These are phyloP conservation scores for Avena eriantha DNA, from an alignment of 176 grass and related monocot genomes.

Conservation along the genomic window DNA sequence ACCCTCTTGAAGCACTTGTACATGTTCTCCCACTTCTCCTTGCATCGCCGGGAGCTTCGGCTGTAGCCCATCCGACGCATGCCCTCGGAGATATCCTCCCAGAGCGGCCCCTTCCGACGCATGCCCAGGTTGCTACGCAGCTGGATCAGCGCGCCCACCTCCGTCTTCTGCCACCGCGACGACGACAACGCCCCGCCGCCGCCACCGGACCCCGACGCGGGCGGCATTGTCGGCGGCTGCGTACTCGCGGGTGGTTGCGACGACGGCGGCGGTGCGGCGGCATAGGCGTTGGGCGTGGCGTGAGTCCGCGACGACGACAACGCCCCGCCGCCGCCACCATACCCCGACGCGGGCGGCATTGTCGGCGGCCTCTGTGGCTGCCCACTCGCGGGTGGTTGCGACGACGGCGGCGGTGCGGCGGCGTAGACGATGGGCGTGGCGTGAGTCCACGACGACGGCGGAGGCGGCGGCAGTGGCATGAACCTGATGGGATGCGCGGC, in stretches of 20 bases:
- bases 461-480: neutral
- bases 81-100: neutral
- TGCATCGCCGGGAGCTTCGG: slow-evolving; percentile 75
- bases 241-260: neutral
- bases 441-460: neutral
- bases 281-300: neutral
- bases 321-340: too few species aligned
- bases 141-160: neutral
- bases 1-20: slow-evolving; percentile 68
- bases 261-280: neutral
- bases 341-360: neutral
- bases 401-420: slow-evolving; percentile 6
- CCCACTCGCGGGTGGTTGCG: neutral
- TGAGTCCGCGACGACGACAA: neutral
- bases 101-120: neutral
- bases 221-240: neutral
- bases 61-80: neutral
- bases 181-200: neutral
- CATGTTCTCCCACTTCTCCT: slow-evolving; percentile 95
- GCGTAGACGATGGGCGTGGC: neutral
- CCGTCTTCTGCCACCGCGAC: neutral
- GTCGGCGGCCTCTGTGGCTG: slow-evolving; percentile 26
- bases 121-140: neutral
- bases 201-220: neutral
- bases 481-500: slow-evolving; percentile 19